Percentiles rank a stretch among this genome's conserved stretches.
These are phyloP conservation scores for Cryptococcus sp. DNA, from an alignment of 1,284 basidiomycete species.

Conservation along the genomic window DNA sequence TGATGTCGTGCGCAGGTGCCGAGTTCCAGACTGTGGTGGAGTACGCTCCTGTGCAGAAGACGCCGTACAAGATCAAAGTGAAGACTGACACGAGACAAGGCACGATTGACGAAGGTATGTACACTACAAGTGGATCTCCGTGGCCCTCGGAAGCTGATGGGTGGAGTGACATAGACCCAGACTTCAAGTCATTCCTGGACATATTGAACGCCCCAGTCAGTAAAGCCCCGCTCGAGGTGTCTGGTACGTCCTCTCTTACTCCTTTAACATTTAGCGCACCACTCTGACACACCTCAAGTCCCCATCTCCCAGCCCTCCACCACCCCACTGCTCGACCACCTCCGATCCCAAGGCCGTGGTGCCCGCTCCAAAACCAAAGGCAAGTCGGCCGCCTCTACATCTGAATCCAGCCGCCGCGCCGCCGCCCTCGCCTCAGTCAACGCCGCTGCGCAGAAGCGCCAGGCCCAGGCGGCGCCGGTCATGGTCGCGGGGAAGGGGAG, in stretches of 20 bases:
- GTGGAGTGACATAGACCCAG: slow-evolving; percentile 60
- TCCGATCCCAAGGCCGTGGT: slow-evolving; percentile 67
- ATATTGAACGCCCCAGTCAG: slow-evolving; percentile 49
- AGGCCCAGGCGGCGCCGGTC: slow-evolving; percentile 26
- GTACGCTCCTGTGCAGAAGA: slow-evolving; percentile 87
- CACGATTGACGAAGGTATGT: slow-evolving; percentile 45
- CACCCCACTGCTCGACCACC: slow-evolving; percentile 81
- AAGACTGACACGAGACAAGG: slow-evolving; percentile 47
- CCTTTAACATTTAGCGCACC: not conserved
- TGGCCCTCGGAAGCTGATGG: not conserved
- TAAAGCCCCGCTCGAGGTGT: slow-evolving; percentile 58
- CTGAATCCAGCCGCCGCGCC: slow-evolving; percentile 19
- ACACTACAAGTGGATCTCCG: not conserved
- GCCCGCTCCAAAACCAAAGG: slow-evolving; percentile 53
- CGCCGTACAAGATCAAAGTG: slow-evolving; percentile 35
- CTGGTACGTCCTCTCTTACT: slow-evolving; percentile 55
- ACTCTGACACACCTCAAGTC: slow-evolving; percentile 8
- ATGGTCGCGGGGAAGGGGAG: slow-evolving; percentile 44
- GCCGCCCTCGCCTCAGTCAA: slow-evolving; percentile 35
- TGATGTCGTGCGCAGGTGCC: slow-evolving; percentile 58
- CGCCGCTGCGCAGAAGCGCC: slow-evolving; percentile 34
- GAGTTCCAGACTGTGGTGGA: slow-evolving; percentile 87
- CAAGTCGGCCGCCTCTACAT: slow-evolving; percentile 17
- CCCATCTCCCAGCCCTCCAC: slow-evolving; percentile 57
- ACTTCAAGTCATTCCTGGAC: slow-evolving; percentile 75